Evolutionary conservation across 495 filamentous ascomycete species (phyloP), one percentile per base, ranked within the genome.

Genomic region (Xylaria cubensis): DNA sequence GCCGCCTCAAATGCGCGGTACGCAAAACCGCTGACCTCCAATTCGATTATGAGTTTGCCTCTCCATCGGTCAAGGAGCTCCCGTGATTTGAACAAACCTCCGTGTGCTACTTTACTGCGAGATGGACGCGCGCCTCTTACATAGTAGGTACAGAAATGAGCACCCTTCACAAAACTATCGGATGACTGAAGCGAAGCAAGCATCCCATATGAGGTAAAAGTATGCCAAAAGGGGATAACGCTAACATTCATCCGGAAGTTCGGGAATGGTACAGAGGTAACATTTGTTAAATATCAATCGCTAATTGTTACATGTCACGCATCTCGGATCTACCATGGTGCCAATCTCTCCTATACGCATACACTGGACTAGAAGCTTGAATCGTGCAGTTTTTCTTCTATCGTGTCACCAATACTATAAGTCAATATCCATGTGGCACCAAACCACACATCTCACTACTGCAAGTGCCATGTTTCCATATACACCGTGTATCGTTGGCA

Each of bases 31-130:
- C 63, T 41, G 21, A 50, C 61, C 61, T 64, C 36, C 39, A 24
- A 42, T 19, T 26, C 61, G 39, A 36, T 44, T 42, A 24, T 44
- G 21, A 10, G n/a, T 64, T 64, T 44, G 61, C 61, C 61, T 64
- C 61, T 64, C 21, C 61, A 44, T 64, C 61, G 61, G 61, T 44
- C 61, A 42, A 64, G 61, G 61, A 42, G 26, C 61, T 2, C 39
- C 36, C 61, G 58, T 61, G 58, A 61, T 61, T 39, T 36, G 7
- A n/a, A 39, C 29, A 61, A 39, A 39, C 29, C 39, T 19, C 58
- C 34, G 17, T 59, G 32, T 59, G 56, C 19, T 24, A 3, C 17
- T 56, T 1, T 12, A 7, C 7, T 4, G 26, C 50, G 8, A 53
- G n/a, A 21, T 53, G n/a, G n/a, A 24, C 50, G 10, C 48, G 9